Base-by-base conservation (phyloP, 2,329 filamentous ascomycete species). In the Pseudogymnoascus sp. region DNA sequence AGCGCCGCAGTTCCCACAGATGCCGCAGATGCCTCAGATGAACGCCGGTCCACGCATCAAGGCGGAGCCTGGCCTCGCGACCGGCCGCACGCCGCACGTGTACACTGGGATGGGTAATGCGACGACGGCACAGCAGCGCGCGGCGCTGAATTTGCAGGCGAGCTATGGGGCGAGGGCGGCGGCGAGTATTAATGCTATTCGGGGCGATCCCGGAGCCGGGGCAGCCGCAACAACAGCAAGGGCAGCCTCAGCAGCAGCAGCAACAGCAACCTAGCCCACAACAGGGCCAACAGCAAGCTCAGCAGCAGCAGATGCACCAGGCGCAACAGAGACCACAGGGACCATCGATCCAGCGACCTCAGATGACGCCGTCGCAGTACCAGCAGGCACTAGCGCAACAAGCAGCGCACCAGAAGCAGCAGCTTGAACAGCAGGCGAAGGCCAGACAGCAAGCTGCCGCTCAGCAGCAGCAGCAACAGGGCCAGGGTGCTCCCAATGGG, bases 151-250 rank as follows among this genome's bases (percentile, higher is more conserved):
- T 65, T 73, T 88, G 2, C 80, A 84, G 62, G 78, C 77, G 52
- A 80, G 84, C 65, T 90, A 85, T 69, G 88, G 88, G 4, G 77
- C 79, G 18, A 79, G 85, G 62, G 87, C 87, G n/a, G 82, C 82
- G 33, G 84, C 83, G 14, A 88, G 86, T 5, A 88, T 90, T 69
- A 85, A 81, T 63, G 84, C 86, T 52, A 81, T 88, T 61, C 83
- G 72, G 55, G 69, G 73, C n/a, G 59, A 68, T 67, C 49, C 66
- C 66, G 33, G 66, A 40, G 59, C 68, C 67, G 59, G 74, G 73
- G 63, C 71, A 70, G 63, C 68, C 74, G 63, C 65, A 62, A 38
- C 67, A 63, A 25, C 69, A 65, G 60, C 65, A 63, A 38, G 63
- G 45, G 16, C 67, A 74, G 11, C 73, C 74, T 8, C 68, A 66